A percentile compares a stretch with the other conserved stretches of the same genome.
phyloP scores from a whole-genome alignment of 495 filamentous ascomycete genomes.

The Usnea hakonensis region DNA sequence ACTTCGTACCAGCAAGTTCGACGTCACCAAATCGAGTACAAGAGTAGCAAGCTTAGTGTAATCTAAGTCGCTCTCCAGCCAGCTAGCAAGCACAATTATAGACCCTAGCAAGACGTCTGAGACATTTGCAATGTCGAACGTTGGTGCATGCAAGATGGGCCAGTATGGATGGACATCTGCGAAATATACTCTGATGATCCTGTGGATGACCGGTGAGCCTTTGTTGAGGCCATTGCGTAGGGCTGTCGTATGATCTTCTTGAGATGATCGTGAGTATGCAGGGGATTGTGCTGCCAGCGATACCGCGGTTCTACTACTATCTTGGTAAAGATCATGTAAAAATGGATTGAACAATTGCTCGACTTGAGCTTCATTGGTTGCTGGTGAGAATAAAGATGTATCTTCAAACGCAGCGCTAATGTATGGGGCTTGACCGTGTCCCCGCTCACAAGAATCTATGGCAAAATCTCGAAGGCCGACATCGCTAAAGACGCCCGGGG shows the following conservation, averaged over 20 bases:
- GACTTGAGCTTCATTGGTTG: neutral
- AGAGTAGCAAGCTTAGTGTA: constrained; percentile 24
- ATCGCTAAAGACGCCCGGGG: neutral
- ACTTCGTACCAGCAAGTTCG: constrained; percentile 19
- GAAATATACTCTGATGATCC: constrained; percentile 27
- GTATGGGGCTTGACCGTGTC: neutral
- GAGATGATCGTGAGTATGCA: neutral
- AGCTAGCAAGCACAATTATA: constrained; percentile 29
- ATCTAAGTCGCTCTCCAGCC: constrained; percentile 24
- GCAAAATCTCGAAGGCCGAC: neutral
- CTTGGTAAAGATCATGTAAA: neutral
- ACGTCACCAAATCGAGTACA: constrained; percentile 24
- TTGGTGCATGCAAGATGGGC: constrained; percentile 30
- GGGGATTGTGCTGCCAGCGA: neutral
- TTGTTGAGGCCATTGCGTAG: constrained; percentile 13
- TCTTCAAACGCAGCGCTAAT: neutral
- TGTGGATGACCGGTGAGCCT: constrained; percentile 14
- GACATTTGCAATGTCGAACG: constrained; percentile 22
- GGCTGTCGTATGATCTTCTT: constrained; percentile 7
- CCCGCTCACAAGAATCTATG: neutral
- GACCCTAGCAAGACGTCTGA: constrained; percentile 24
- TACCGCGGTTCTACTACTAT: neutral
- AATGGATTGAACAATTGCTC: neutral
- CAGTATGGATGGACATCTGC: constrained; percentile 28
- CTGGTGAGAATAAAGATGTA: neutral